Percentiles rank a stretch among this genome's conserved stretches.
These are phyloP conservation scores for Pythium aristosporum DNA, from an alignment of 352 stramenopile genomes.

Conservation along the genomic window DNA sequence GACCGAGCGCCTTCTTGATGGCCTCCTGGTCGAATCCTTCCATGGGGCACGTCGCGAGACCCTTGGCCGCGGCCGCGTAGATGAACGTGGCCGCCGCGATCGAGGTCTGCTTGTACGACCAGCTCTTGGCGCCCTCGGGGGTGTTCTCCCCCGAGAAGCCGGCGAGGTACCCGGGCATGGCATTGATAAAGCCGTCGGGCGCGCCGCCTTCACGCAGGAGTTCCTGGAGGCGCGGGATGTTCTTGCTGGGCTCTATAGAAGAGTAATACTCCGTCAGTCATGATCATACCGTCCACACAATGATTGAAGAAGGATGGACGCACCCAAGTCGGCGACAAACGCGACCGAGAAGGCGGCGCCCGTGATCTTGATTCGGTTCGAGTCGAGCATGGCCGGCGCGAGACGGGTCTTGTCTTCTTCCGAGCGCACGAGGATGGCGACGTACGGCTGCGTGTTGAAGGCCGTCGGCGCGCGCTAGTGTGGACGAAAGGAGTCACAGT, in stretches of 20 bases:
- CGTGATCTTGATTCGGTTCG: slow-evolving; percentile 42
- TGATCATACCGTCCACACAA: neutral
- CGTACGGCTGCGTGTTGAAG: slow-evolving; percentile 48
- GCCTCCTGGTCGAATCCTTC: slow-evolving; percentile 36
- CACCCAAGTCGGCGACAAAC: slow-evolving; percentile 64
- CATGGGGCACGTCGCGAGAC: slow-evolving; percentile 34
- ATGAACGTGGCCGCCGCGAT: slow-evolving; percentile 37
- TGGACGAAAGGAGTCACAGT: neutral
- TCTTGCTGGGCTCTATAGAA: slow-evolving; percentile 52
- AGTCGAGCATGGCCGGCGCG: slow-evolving; percentile 34
- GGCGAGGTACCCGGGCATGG: slow-evolving; percentile 25
- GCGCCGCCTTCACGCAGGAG: slow-evolving; percentile 50
- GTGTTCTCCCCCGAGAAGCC: slow-evolving; percentile 32
- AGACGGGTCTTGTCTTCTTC: slow-evolving; percentile 27
- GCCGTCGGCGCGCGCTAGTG: slow-evolving; percentile 32
- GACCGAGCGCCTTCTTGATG: slow-evolving; percentile 32
- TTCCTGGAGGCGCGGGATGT: slow-evolving; percentile 60
- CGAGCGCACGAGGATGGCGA: slow-evolving; percentile 32
- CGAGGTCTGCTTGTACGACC: slow-evolving; percentile 43
- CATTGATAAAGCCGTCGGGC: slow-evolving; percentile 31
- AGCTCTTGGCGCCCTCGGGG: slow-evolving; percentile 20
- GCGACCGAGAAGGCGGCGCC: slow-evolving; percentile 69
- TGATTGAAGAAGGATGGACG: neutral
- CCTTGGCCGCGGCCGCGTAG: slow-evolving; percentile 33
- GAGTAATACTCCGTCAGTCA: neutral